A percentile compares a stretch with the other conserved stretches of the same genome.
phyloP scores from a whole-genome alignment of 495 filamentous ascomycete species.

The Xylaria sp. region DNA sequence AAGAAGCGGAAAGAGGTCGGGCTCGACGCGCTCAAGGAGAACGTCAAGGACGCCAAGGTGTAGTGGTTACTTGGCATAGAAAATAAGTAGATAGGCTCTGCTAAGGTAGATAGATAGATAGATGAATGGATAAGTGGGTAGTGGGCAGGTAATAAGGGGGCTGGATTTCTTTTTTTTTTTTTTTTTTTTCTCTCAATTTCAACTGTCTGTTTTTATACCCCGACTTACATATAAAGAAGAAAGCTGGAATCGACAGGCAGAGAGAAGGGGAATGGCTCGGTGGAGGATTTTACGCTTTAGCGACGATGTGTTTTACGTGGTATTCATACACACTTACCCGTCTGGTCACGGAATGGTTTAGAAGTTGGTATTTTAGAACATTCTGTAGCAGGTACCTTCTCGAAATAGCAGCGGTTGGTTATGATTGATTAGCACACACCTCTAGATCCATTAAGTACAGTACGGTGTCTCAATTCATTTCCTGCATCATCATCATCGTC shows the following conservation, averaged over 20 bases:
- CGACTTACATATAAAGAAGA: not conserved
- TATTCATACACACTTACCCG: not conserved
- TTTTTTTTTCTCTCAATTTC: too few species aligned
- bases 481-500: not conserved
- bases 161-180: too few species aligned
- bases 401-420: not conserved
- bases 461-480: not conserved
- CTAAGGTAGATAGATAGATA: too few species aligned
- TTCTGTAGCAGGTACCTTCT: not conserved
- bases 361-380: conserved; percentile 5
- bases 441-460: not conserved
- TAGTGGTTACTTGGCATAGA: too few species aligned
- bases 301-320: not conserved
- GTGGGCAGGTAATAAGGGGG: not conserved
- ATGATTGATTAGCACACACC: not conserved
- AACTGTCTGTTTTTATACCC: not conserved
- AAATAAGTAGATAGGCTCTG: too few species aligned
- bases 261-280: not conserved
- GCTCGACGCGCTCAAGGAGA: conserved; percentile 64
- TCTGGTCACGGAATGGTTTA: not conserved
- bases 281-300: not conserved
- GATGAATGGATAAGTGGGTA: too few species aligned
- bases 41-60: conserved; percentile 64
- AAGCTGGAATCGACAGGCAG: not conserved
- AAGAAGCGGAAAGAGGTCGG: conserved; percentile 55